Percentiles rank a stretch among this genome's conserved stretches.
Conservation (phyloP, 495 filamentous ascomycete species). For the Rhypophila decipiens region DNA sequence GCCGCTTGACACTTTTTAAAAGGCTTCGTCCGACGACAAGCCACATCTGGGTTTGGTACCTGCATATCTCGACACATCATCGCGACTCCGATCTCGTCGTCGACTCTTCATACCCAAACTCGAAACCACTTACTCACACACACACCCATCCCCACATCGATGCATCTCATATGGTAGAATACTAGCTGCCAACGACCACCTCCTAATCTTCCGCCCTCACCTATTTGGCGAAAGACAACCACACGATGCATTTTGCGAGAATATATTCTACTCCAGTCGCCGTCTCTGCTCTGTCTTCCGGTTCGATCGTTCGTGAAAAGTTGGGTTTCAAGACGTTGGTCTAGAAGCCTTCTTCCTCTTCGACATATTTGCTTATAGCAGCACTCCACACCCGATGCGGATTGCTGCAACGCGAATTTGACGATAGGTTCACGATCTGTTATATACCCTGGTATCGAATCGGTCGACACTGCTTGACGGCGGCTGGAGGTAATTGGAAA, state of each 20-base stretch:
- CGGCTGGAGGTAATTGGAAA: constrained; percentile 46
- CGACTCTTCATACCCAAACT: background rate
- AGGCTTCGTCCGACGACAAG: constrained; percentile 7
- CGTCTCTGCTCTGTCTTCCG: constrained; percentile 49
- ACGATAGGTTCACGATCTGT: constrained; percentile 38
- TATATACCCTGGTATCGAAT: constrained; percentile 35
- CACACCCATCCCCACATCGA: constrained; percentile 5
- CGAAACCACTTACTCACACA: background rate
- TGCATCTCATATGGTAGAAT: constrained; percentile 26
- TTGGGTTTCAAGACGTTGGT: constrained; percentile 32
- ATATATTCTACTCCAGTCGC: constrained; percentile 47
- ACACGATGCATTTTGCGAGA: constrained; percentile 49
- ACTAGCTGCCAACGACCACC: constrained; percentile 32
- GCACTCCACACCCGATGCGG: constrained; percentile 19
- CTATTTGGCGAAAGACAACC: constrained; percentile 30
- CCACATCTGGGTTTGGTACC: constrained; percentile 15
- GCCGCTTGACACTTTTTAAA: constrained; percentile 2
- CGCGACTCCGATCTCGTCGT: background rate
- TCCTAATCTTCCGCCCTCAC: constrained; percentile 20
- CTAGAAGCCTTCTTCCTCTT: constrained; percentile 38
- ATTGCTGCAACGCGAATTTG: constrained; percentile 28
- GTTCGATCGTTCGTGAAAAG: constrained; percentile 48
- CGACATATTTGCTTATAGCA: constrained; percentile 29
- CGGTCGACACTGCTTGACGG: constrained; percentile 47
- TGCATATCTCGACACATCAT: constrained; percentile 10